These are phyloP conservation scores for Tripterygium wilfordii DNA, from an alignment of 177 flowering plant genomes.

Conservation along the genomic window DNA sequence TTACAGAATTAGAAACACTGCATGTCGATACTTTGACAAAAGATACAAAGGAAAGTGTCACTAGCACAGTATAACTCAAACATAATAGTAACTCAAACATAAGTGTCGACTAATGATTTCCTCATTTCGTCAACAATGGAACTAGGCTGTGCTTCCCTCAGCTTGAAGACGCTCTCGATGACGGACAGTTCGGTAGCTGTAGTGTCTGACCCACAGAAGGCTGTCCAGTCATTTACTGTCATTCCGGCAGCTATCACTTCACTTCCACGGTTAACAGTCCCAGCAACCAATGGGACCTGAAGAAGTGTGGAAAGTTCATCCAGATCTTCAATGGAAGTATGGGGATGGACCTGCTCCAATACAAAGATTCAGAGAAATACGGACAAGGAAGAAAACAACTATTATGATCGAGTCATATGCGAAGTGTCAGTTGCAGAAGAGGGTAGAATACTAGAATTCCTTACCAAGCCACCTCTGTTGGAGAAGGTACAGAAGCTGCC, in stretches of 20 bases:
- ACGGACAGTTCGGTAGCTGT: constrained; percentile 93
- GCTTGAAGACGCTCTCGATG: constrained; percentile 83
- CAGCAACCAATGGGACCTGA: constrained; percentile 92
- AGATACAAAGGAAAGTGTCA: too few relatives aligned
- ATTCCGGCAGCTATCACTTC: constrained; percentile 85
- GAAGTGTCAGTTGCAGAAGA: background rate
- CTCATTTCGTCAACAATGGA: constrained; percentile 86
- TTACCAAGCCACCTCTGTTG: constrained; percentile 86
- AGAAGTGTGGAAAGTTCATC: constrained; percentile 94
- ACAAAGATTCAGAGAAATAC: background rate
- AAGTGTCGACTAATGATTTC: constrained; percentile 77
- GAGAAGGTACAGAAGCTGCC: constrained; percentile 85
- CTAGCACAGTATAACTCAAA: too few relatives aligned
- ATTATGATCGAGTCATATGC: too few relatives aligned
- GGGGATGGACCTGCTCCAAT: constrained; percentile 76
- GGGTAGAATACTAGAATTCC: background rate
- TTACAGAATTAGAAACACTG: too few relatives aligned
- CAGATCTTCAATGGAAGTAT: constrained; percentile 88
- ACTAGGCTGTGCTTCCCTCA: constrained; percentile 79
- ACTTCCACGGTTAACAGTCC: constrained; percentile 87
- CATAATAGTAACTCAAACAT: constrained; percentile 32
- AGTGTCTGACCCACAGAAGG: constrained; percentile 90
- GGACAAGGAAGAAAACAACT: too few relatives aligned
- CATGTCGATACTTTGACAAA: too few relatives aligned
- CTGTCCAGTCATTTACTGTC: constrained; percentile 91